phyloP scores from a whole-genome alignment of 192 early-diverging fungal species.

The Bifiguratus adelaidae region DNA sequence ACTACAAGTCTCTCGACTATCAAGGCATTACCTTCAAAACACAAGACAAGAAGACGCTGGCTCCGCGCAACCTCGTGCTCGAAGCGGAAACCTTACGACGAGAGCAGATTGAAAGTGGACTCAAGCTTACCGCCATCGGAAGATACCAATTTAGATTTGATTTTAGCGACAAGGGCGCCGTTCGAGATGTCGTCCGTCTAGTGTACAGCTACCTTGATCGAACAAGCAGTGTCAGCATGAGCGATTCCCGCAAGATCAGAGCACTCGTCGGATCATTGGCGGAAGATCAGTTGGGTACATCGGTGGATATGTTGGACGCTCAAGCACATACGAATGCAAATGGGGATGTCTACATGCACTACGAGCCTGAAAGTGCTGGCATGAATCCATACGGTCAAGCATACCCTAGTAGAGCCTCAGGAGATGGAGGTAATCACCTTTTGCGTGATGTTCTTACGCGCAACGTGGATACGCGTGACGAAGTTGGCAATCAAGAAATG shows the following conservation, averaged over 20 bases:
- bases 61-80: slow-evolving; percentile 61
- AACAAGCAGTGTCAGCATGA: slow-evolving; percentile 29
- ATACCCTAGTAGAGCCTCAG: too few species aligned
- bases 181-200: slow-evolving; percentile 69
- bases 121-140: slow-evolving; percentile 15
- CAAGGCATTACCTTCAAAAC: slow-evolving; percentile 87
- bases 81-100: slow-evolving; percentile 82
- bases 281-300: too few species aligned
- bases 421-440: too few species aligned
- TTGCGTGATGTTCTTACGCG: slow-evolving; percentile 21
- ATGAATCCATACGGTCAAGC: too few species aligned
- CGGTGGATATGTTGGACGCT: too few species aligned
- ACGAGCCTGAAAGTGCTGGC: too few species aligned
- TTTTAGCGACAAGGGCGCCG: slow-evolving; percentile 64
- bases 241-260: slow-evolving; percentile 66
- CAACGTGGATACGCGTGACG: slow-evolving; percentile 6
- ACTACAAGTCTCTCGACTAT: slow-evolving; percentile 90
- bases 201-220: slow-evolving; percentile 65
- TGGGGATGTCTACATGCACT: too few species aligned
- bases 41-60: slow-evolving; percentile 72
- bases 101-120: slow-evolving; percentile 61
- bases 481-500: too few species aligned
- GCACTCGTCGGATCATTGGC: slow-evolving; percentile 67
- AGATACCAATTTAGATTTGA: slow-evolving; percentile 72
- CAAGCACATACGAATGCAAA: too few species aligned